Conservation (phyloP, 2,329 filamentous ascomycete species). For the Trichoderma asperellum region DNA sequence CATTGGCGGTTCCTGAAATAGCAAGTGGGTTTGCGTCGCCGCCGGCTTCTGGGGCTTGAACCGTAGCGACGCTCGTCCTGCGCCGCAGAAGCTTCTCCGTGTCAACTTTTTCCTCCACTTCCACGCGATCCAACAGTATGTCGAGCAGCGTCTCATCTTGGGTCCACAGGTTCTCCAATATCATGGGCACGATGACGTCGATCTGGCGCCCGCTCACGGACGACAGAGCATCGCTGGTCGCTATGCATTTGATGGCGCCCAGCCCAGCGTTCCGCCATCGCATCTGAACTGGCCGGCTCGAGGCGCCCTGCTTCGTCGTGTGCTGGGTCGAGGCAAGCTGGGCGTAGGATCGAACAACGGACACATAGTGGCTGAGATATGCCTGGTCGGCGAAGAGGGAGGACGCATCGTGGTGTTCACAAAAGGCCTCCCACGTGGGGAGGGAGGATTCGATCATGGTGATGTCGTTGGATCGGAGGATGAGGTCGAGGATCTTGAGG, state of each 20-base stretch:
- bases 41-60: conserved; percentile 65
- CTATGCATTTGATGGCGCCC: conserved; percentile 79
- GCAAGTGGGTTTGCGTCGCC: conserved; percentile 69
- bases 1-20: conserved; percentile 78
- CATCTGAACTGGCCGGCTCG: conserved; percentile 74
- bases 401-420: conserved; percentile 83
- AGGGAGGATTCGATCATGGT: conserved; percentile 91
- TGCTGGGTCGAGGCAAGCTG: conserved; percentile 71
- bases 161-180: conserved; percentile 84
- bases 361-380: conserved; percentile 81
- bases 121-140: conserved; percentile 67
- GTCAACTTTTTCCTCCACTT: conserved; percentile 70
- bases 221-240: conserved; percentile 76
- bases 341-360: conserved; percentile 79
- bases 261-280: conserved; percentile 77
- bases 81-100: conserved; percentile 65
- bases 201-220: conserved; percentile 77
- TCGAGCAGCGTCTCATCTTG: conserved; percentile 71
- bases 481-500: conserved; percentile 79
- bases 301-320: conserved; percentile 54
- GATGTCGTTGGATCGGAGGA: conserved; percentile 84
- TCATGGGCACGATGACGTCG: conserved; percentile 77
- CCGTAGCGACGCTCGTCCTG: conserved; percentile 78
- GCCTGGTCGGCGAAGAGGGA: conserved; percentile 83
- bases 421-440: conserved; percentile 85